Evolutionary conservation across 1,284 basidiomycete species (phyloP).

Genomic region (Austroboletus novae-zelandiae): DNA sequence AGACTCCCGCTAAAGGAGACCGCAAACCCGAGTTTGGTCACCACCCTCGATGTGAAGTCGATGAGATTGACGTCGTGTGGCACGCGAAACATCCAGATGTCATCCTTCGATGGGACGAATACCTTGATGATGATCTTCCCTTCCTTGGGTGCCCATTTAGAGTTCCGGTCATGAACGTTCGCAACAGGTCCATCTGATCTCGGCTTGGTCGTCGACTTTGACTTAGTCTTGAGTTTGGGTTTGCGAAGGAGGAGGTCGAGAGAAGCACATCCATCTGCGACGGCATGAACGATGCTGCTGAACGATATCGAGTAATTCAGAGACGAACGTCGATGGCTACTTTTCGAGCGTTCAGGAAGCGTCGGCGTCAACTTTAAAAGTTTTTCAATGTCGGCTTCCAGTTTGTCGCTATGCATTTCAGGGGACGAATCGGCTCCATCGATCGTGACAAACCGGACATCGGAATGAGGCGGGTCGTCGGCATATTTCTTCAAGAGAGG

Average conservation of each 20-base stretch:
- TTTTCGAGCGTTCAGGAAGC: neutral
- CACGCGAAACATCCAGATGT: constrained; percentile 41
- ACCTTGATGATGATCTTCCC: constrained; percentile 41
- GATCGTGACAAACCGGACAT: constrained; percentile 12
- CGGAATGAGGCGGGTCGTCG: constrained; percentile 10
- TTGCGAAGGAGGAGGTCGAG: constrained; percentile 20
- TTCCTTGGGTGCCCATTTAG: constrained; percentile 34
- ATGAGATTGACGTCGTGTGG: constrained; percentile 31
- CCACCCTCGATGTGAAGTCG: constrained; percentile 33
- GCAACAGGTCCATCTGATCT: neutral
- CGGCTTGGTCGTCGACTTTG: neutral
- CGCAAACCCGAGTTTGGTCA: constrained; percentile 36
- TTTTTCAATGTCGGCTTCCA: neutral
- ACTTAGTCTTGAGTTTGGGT: constrained; percentile 8
- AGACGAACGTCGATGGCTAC: constrained; percentile 13
- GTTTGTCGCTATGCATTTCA: neutral
- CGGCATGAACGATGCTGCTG: constrained; percentile 11
- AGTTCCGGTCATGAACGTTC: constrained; percentile 2
- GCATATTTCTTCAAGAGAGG: constrained; percentile 2
- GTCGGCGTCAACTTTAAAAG: neutral
- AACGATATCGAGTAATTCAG: constrained; percentile 18
- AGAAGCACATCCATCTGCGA: constrained; percentile 15
- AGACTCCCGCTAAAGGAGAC: constrained; percentile 34
- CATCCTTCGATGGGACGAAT: constrained; percentile 39
- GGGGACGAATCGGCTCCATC: constrained; percentile 5